Percentiles rank a stretch among this genome's conserved stretches.
phyloP scores from a whole-genome alignment of 805 yeast species.

The Torulaspora maleeae region DNA sequence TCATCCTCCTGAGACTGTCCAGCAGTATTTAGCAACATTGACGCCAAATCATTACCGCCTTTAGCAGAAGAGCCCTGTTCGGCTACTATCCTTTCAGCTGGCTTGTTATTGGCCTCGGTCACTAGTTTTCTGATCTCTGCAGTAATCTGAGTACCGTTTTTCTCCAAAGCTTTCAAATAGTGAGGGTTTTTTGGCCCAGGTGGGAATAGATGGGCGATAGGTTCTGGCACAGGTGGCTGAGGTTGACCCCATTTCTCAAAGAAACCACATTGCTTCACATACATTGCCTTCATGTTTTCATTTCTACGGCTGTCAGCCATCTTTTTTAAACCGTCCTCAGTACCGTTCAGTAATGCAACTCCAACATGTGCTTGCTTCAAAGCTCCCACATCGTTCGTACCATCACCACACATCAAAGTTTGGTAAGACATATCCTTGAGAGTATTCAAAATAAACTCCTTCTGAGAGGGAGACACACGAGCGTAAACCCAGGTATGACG shows the following conservation, averaged over 20 bases:
- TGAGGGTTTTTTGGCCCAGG: slow-evolving; percentile 92
- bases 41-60: slow-evolving; percentile 51
- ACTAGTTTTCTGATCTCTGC: slow-evolving; percentile 64
- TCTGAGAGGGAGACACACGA: slow-evolving; percentile 93
- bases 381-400: slow-evolving; percentile 99
- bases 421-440: slow-evolving; percentile 84
- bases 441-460: slow-evolving; percentile 81
- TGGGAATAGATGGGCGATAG: slow-evolving; percentile 93
- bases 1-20: slow-evolving; percentile 53
- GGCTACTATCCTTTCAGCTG: slow-evolving; percentile 37
- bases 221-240: slow-evolving; percentile 73
- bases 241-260: slow-evolving; percentile 80
- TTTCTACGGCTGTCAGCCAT: slow-evolving; percentile 73
- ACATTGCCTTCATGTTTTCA: slow-evolving; percentile 59
- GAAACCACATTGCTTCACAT: slow-evolving; percentile 77
- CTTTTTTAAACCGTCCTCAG: slow-evolving; percentile 88
- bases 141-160: slow-evolving; percentile 74
- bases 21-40: slow-evolving; percentile 28
- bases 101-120: slow-evolving; percentile 44
- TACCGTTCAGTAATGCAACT: slow-evolving; percentile 95
- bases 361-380: slow-evolving; percentile 98
- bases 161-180: slow-evolving; percentile 79
- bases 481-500: slow-evolving; percentile 96
- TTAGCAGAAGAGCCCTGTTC: slow-evolving; percentile 52
- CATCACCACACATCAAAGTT: slow-evolving; percentile 99